These are phyloP conservation scores for Karstenula rhodostoma DNA, from an alignment of 2,329 filamentous ascomycete species.

Conservation along the genomic window DNA sequence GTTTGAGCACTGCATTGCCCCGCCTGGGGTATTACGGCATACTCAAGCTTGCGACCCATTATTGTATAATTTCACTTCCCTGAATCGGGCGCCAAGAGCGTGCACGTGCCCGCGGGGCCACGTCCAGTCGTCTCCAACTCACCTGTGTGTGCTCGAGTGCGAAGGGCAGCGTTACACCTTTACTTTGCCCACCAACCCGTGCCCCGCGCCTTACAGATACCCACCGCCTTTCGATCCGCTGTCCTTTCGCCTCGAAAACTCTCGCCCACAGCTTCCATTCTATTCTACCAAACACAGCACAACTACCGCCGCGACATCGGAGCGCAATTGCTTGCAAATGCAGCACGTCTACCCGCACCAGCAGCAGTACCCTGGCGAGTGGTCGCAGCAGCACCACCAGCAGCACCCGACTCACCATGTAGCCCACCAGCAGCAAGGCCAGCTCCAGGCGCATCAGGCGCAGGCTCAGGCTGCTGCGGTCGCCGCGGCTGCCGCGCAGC, in stretches of 20 bases:
- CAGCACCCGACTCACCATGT: conserved; percentile 51
- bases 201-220: background rate
- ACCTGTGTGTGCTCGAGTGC: conserved; percentile 31
- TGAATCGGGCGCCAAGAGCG: conserved; percentile 24
- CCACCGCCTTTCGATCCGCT: conserved; percentile 7
- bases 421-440: conserved; percentile 50
- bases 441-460: conserved; percentile 49
- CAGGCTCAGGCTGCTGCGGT: conserved; percentile 61
- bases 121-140: conserved; percentile 25
- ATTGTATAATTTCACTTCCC: background rate
- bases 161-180: conserved; percentile 21
- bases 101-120: conserved; percentile 26
- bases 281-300: conserved; percentile 15
- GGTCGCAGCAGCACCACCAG: conserved; percentile 61
- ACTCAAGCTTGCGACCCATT: no score
- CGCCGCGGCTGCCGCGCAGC: conserved; percentile 59
- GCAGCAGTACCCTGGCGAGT: conserved; percentile 63
- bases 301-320: conserved; percentile 15
- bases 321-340: conserved; percentile 48
- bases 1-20: no score
- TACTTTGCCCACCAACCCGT: conserved; percentile 21
- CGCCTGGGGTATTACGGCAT: no score
- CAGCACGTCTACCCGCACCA: conserved; percentile 71
- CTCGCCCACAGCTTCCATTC: conserved; percentile 1
- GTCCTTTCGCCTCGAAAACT: background rate